phyloP scores from a whole-genome alignment of 495 filamentous ascomycete species.

The Neurospora sp. region DNA sequence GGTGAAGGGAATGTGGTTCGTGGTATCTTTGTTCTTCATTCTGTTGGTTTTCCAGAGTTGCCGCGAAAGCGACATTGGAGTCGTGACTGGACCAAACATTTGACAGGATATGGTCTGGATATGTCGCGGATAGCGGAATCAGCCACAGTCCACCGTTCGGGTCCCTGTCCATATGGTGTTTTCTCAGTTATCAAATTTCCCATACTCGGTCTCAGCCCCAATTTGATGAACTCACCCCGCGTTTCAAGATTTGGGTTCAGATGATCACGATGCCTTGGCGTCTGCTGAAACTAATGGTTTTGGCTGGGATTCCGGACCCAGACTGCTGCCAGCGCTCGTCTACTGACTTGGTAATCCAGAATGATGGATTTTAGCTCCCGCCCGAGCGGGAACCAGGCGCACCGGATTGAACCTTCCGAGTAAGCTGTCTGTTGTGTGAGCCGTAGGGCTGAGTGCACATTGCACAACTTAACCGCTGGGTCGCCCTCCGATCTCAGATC shows the following conservation, averaged over 20 bases:
- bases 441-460: background rate
- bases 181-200: background rate
- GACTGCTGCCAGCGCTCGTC: background rate
- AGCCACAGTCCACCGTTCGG: background rate
- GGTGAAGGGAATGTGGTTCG: background rate
- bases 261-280: background rate
- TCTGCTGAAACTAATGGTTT: background rate
- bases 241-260: background rate
- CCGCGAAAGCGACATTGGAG: background rate
- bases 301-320: background rate
- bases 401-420: background rate
- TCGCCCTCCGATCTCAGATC: background rate
- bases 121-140: background rate
- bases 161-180: background rate
- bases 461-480: background rate
- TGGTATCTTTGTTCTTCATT: background rate
- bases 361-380: background rate
- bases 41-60: background rate
- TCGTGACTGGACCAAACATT: background rate
- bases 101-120: background rate
- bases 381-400: background rate
- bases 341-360: background rate
- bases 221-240: background rate
- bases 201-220: background rate
- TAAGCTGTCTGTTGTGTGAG: background rate